Conservation (phyloP, 495 filamentous ascomycete species). For the Entonaema liquescens region DNA sequence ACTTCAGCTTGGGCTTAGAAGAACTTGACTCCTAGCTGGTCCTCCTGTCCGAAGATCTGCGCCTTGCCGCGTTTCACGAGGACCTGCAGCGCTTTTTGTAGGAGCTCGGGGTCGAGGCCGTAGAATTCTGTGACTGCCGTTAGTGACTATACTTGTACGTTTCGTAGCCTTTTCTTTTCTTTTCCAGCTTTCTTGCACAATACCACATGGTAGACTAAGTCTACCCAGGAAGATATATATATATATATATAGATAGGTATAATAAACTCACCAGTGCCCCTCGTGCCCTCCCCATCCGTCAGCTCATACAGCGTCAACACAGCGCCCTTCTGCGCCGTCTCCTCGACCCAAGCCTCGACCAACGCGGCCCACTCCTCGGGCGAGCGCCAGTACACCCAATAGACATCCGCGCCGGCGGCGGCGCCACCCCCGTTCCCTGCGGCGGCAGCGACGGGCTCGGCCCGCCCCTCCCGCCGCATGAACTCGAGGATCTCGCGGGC, state of each 20-base stretch:
- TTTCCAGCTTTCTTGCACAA: not conserved
- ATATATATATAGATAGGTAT: not conserved
- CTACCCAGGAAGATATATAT: too few species aligned
- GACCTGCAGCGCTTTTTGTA: conserved; percentile 78
- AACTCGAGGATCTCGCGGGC: conserved; percentile 74
- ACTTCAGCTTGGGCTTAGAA: conserved; percentile 62
- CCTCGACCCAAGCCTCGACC: conserved; percentile 58
- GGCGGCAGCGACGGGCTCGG: conserved; percentile 70
- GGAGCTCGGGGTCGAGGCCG: conserved; percentile 82
- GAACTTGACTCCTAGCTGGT: conserved; percentile 92
- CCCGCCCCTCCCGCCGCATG: conserved; percentile 73
- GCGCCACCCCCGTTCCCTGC: conserved; percentile 56
- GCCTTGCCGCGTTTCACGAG: conserved; percentile 90
- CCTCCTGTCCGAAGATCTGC: conserved; percentile 89
- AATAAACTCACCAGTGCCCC: conserved; percentile 49
- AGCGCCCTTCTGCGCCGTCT: conserved; percentile 56
- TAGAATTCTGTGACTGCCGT: conserved; percentile 72
- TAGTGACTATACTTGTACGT: conserved; percentile 1
- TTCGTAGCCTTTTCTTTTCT: not conserved
- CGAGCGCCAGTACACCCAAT: conserved; percentile 58
- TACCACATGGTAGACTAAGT: not conserved
- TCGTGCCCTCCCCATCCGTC: conserved; percentile 54
- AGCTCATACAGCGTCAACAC: conserved; percentile 62
- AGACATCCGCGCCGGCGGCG: conserved; percentile 52
- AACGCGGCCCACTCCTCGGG: conserved; percentile 59